A percentile compares a stretch with the other conserved stretches of the same genome.
Conservation (phyloP, 371 early-diverging fungal species). For the Polyrhizophydium stewartii region DNA sequence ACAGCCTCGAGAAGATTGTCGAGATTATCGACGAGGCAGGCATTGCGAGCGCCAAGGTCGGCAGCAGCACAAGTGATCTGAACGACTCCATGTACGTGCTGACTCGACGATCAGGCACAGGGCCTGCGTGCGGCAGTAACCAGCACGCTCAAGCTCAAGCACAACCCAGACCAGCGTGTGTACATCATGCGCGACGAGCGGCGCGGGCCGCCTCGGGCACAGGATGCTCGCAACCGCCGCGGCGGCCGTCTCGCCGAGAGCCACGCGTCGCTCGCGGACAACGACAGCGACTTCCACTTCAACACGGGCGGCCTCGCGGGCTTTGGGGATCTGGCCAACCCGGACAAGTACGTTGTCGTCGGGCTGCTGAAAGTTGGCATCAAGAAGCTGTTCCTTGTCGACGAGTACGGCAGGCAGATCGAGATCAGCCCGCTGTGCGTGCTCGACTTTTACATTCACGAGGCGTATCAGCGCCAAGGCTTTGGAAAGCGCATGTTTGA, state of each 20-base stretch:
- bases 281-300: background rate
- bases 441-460: slow-evolving; percentile 41
- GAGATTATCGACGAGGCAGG: slow-evolving; percentile 32
- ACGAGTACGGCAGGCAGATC: slow-evolving; percentile 24
- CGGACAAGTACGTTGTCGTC: slow-evolving; percentile 9
- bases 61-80: background rate
- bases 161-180: slow-evolving; percentile 26
- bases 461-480: slow-evolving; percentile 28
- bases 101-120: slow-evolving; percentile 18
- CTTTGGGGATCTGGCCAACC: slow-evolving; percentile 4
- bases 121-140: slow-evolving; percentile 29
- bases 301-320: slow-evolving; percentile 4
- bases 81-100: no score
- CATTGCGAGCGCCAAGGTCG: slow-evolving; percentile 27
- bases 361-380: slow-evolving; percentile 21
- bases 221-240: no score
- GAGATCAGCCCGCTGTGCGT: slow-evolving; percentile 39
- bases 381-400: slow-evolving; percentile 20
- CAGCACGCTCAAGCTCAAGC: slow-evolving; percentile 15
- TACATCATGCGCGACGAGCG: slow-evolving; percentile 23
- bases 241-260: no score
- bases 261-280: background rate
- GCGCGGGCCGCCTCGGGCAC: background rate
- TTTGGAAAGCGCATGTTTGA: slow-evolving; percentile 38
- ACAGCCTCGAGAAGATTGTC: slow-evolving; percentile 15